Base-by-base conservation (phyloP, 352 stramenopile species). In the Poterioochromonas sp. region DNA sequence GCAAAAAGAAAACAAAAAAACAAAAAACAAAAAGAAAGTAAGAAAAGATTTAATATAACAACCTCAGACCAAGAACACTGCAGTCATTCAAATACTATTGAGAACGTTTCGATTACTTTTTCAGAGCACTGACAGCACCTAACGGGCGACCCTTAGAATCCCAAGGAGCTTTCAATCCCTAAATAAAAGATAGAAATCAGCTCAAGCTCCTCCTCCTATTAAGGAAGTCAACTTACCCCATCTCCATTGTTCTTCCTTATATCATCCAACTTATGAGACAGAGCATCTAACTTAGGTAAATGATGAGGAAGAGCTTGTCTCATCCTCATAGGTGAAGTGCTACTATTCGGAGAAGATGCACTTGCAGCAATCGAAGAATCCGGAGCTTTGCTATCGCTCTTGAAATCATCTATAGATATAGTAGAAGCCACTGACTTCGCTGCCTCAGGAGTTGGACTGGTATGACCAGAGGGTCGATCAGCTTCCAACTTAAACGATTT, bases 211-310 rank as follows among this genome's bases (percentile, higher is more conserved):
- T 12, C n/a, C 5, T 12, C n/a, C 26, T 12, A 65, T 5, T 32
- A 15, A 15, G n/a, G 8, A 39, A 15, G 8, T 65, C 26, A 11
- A 65, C 54, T 43, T 71, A 71, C 62, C 15, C n/a, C 49, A 8
- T 78, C 60, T 47, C 71, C 71, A 39, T 70, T 78, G 5, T 32
- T 37, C 44, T 15, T 37, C 11, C 71, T n/a, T 22, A 78, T 78
- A 15, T 68, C 20, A 11, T 68, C 71, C 8, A 78, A 37, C 15
- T 69, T 68, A 2, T 68, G 5, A 8, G 53, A 71, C 3, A 78
- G 44, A 11, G 15, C 1, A 37, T 78, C 71, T 18, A 53, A 37
- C 35, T 49, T 49, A 18, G 71, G 71, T 3, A 78, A 20, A 39
- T 78, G 71, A 41, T 78, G 71, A 26, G 71, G 71, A 12, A 63